Evolutionary conservation across 805 yeast species (phyloP).

Genomic region (Saccharomycopsis sp.): DNA sequence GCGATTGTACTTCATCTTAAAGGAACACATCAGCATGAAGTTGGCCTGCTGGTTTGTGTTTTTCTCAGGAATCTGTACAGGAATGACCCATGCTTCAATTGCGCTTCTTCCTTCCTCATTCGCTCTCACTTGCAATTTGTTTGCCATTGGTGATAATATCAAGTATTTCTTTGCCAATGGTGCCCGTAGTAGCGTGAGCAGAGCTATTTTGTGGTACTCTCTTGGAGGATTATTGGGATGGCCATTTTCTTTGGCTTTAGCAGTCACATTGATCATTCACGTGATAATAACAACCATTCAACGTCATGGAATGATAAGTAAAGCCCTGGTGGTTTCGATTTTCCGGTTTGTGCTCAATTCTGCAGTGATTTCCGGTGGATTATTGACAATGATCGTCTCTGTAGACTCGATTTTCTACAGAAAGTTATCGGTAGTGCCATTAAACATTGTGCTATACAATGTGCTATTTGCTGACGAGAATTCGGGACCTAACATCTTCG

Average conservation of each 20-base stretch:
- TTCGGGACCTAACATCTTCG: conserved; percentile 87
- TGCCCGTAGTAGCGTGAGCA: conserved; percentile 13
- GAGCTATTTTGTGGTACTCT: conserved; percentile 35
- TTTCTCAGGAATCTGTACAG: conserved; percentile 62
- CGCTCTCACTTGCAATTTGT: conserved; percentile 50
- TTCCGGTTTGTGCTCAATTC: conserved; percentile 24
- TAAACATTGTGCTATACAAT: conserved; percentile 78
- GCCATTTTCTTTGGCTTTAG: conserved; percentile 75
- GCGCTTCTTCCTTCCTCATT: conserved; percentile 80
- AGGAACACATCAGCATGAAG: conserved; percentile 29
- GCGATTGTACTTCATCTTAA: conserved; percentile 39
- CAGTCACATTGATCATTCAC: conserved; percentile 50
- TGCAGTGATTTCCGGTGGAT: conserved; percentile 22
- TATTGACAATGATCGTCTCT: conserved; percentile 28
- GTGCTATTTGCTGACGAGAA: conserved; percentile 57
- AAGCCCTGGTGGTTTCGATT: conserved; percentile 22
- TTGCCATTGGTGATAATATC: conserved; percentile 38
- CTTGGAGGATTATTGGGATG: conserved; percentile 83
- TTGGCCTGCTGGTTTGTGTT: conserved; percentile 56
- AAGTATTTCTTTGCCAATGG: conserved; percentile 26
- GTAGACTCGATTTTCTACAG: conserved; percentile 62
- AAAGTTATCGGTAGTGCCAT: conserved; percentile 59
- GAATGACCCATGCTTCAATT: conserved; percentile 83
- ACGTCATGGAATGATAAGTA: not conserved
- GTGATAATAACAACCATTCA: conserved; percentile 24